Evolutionary conservation across 768 basidiomycete genomes (phyloP).

Genomic region (Auriscalpium orientale): DNA sequence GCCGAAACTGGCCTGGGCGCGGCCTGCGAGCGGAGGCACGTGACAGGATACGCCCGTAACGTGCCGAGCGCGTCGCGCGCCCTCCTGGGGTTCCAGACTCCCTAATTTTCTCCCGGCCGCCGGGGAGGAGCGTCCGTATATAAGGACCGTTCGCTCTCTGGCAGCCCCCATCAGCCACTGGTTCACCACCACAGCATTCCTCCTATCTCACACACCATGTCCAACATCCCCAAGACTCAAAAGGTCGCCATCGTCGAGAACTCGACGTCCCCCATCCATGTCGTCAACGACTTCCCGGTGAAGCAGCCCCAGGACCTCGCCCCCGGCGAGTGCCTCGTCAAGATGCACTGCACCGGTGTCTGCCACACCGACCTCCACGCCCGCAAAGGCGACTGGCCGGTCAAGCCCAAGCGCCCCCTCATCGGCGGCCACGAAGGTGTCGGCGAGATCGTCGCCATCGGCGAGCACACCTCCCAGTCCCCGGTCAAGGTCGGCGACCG

Average conservation of each 20-base stretch:
- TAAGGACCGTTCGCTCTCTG: neutral
- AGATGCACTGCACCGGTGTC: slow-evolving; percentile 72
- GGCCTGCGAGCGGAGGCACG: too few relatives aligned
- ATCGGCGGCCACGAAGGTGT: slow-evolving; percentile 80
- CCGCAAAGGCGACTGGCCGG: slow-evolving; percentile 73
- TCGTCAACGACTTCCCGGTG: slow-evolving; percentile 46
- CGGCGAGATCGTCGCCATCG: slow-evolving; percentile 76
- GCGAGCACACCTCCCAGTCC: slow-evolving; percentile 45
- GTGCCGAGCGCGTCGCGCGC: neutral
- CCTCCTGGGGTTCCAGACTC: neutral
- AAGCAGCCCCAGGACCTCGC: slow-evolving; percentile 45
- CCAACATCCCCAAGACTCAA: slow-evolving; percentile 35
- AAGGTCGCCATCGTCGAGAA: slow-evolving; percentile 32
- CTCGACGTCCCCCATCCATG: slow-evolving; percentile 23
- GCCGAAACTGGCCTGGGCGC: too few relatives aligned
- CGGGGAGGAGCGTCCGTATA: neutral
- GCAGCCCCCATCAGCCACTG: neutral
- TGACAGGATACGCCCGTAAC: neutral
- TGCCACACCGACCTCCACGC: slow-evolving; percentile 84
- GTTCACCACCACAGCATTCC: neutral
- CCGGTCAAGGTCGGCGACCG: slow-evolving; percentile 70
- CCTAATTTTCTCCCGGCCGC: neutral
- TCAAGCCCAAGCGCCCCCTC: slow-evolving; percentile 54
- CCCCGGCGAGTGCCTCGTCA: slow-evolving; percentile 69
- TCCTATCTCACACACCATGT: slow-evolving; percentile 7